Evolutionary conservation across 768 basidiomycete genomes (phyloP), one percentile per base, ranked within the genome.

Genomic region (Naganishia onofrii): DNA sequence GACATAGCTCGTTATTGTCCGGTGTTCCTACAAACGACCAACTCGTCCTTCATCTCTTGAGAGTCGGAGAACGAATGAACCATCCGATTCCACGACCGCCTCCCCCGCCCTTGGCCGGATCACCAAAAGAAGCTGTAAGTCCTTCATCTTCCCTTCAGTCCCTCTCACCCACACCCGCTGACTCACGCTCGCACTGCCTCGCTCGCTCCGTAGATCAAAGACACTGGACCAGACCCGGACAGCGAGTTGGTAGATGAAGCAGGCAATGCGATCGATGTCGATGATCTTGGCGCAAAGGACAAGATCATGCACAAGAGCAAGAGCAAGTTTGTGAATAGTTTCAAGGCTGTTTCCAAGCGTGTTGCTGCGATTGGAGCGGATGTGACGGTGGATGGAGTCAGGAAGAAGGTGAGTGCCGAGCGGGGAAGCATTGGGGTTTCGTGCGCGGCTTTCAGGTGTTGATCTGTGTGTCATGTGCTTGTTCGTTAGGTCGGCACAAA

Each of bases 11-110:
- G 1, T 73, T 82, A 66, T 67, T 82, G 44, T 80, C 77, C 46
- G 72, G 78, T 28, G 82, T 83, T 2, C 82, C 82, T 9, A 83
- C 82, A 67, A 78, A 83, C 71, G 78, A 79, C 29, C 82, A 82
- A 53, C 73, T 82, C 48, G 79, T 79, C 5, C 75, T 83, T 5
- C 79, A 82, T 69, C 70, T 82, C 46, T 73, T 82, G 10, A 79
- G 82, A 48, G 76, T 82, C 32, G 78, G 75, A 13, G 82, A 83
- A 73, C 75, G 74, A 2, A 56, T 67, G 31, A 71, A 70, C 69
- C 67, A 72, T 15, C 74, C 75, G 6, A 71, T 73, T 53, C 74
- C 68, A 17, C 71, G 71, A 70, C 70, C 65, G 26, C 68, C 56
- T 68, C 75, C 79, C 15, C 76, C 78, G 34, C 79, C 79, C 56